Evolutionary conservation across 2,329 filamentous ascomycete species (phyloP).

Genomic region (Xylariaceae sp.): DNA sequence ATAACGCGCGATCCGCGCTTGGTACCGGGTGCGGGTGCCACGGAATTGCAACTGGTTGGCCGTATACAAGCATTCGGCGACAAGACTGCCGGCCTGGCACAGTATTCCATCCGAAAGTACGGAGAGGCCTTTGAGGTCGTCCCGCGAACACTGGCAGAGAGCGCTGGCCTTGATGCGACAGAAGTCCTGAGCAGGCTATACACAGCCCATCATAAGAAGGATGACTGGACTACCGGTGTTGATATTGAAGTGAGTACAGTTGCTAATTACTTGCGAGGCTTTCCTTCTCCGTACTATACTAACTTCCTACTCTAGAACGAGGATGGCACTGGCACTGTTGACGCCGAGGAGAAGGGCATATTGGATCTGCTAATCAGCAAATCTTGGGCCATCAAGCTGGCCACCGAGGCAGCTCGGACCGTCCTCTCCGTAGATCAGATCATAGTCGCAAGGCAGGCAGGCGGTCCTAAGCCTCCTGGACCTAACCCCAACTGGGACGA

Average conservation of each 20-base stretch:
- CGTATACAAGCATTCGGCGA: conserved; percentile 86
- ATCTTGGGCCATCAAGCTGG: conserved; percentile 94
- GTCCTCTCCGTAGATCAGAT: conserved; percentile 97
- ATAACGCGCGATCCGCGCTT: conserved; percentile 89
- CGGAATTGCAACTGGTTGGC: conserved; percentile 90
- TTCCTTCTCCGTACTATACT: too few species aligned
- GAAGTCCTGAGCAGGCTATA: conserved; percentile 90
- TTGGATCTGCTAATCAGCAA: conserved; percentile 89
- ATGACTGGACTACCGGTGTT: conserved; percentile 85
- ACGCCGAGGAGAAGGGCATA: conserved; percentile 83
- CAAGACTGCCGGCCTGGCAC: conserved; percentile 84
- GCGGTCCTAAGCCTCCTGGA: conserved; percentile 92
- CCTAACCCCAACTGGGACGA: conserved; percentile 77
- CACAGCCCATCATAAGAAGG: conserved; percentile 83
- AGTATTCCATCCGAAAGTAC: conserved; percentile 97
- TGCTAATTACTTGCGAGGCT: too few species aligned
- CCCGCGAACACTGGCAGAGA: conserved; percentile 88
- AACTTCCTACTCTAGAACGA: too few species aligned
- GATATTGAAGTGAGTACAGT: conserved; percentile 67
- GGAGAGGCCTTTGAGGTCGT: conserved; percentile 97
- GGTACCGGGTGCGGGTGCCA: conserved; percentile 89
- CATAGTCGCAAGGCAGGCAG: conserved; percentile 94
- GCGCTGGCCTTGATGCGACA: conserved; percentile 92
- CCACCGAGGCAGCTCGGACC: conserved; percentile 89
- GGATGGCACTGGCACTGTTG: conserved; percentile 58